Evolutionary conservation across 164 flowering plant species (phyloP).

Genomic region (Malania oleifera): DNA sequence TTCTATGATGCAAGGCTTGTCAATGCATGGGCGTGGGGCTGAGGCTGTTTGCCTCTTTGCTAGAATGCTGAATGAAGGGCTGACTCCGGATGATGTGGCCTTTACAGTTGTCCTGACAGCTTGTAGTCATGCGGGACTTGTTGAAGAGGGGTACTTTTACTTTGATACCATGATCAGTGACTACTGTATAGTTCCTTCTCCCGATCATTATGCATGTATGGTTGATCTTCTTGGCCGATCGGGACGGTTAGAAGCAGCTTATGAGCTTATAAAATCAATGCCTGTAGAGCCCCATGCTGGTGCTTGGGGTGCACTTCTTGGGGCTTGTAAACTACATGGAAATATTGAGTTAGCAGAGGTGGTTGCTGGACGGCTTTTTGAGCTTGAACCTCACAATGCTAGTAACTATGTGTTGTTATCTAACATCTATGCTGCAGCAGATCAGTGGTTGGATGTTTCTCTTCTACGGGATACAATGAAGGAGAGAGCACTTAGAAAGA

Average conservation of each 20-base stretch:
- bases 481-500: slow-evolving; percentile 38
- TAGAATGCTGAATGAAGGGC: slow-evolving; percentile 52
- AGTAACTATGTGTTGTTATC: slow-evolving; percentile 59
- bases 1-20: slow-evolving; percentile 62
- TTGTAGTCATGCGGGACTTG: slow-evolving; percentile 59
- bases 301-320: slow-evolving; percentile 71
- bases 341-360: slow-evolving; percentile 46
- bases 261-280: slow-evolving; percentile 45
- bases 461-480: slow-evolving; percentile 40
- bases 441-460: slow-evolving; percentile 54
- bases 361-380: slow-evolving; percentile 40
- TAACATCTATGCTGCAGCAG: slow-evolving; percentile 54
- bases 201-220: slow-evolving; percentile 65
- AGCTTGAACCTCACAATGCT: slow-evolving; percentile 52
- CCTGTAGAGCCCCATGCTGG: slow-evolving; percentile 53
- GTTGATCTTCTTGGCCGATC: slow-evolving; percentile 56
- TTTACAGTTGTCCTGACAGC: slow-evolving; percentile 59
- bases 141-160: slow-evolving; percentile 51
- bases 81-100: slow-evolving; percentile 56
- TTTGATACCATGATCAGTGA: slow-evolving; percentile 37
- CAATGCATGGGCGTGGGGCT: slow-evolving; percentile 45
- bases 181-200: slow-evolving; percentile 39
- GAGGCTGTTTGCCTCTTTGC: slow-evolving; percentile 45
- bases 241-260: slow-evolving; percentile 44
- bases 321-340: slow-evolving; percentile 46